Conservation (phyloP, 768 basidiomycete species). For the Russula sp. region DNA sequence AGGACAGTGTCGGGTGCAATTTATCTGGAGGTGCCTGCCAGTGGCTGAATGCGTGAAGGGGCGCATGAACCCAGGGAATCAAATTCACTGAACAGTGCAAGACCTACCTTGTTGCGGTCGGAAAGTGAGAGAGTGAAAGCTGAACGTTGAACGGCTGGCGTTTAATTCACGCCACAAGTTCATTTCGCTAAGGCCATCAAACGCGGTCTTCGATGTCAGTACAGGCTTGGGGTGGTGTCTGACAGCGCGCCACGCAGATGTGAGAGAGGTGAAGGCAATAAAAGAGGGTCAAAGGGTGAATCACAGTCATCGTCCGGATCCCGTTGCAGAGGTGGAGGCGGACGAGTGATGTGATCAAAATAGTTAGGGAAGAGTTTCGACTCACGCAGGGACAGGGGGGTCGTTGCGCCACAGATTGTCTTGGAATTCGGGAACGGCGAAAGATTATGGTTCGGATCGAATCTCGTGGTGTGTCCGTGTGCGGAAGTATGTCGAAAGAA, state of each 20-base stretch:
- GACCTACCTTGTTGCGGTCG: slow-evolving; percentile 29
- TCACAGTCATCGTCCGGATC: slow-evolving; percentile 13
- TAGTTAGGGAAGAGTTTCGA: slow-evolving; percentile 27
- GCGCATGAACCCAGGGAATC: slow-evolving; percentile 2
- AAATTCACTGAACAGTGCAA: not conserved
- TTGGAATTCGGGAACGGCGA: slow-evolving; percentile 28
- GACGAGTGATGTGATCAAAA: slow-evolving; percentile 15
- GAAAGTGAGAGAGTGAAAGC: slow-evolving; percentile 11
- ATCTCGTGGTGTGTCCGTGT: slow-evolving; percentile 27
- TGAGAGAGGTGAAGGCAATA: slow-evolving; percentile 34
- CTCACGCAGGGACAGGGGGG: slow-evolving; percentile 29
- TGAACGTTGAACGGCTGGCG: slow-evolving; percentile 6
- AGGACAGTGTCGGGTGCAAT: too few relatives aligned
- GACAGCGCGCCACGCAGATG: not conserved
- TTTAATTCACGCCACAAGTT: slow-evolving; percentile 30
- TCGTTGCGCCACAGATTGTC: slow-evolving; percentile 19
- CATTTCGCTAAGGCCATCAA: slow-evolving; percentile 41
- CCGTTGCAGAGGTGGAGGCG: slow-evolving; percentile 7
- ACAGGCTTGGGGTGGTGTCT: slow-evolving; percentile 32
- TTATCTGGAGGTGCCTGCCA: too few relatives aligned
- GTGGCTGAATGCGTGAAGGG: too few relatives aligned
- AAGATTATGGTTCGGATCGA: slow-evolving; percentile 29
- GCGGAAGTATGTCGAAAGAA: slow-evolving; percentile 22
- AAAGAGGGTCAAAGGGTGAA: slow-evolving; percentile 35
- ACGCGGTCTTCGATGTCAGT: slow-evolving; percentile 38